Base-by-base conservation (phyloP, 495 filamentous ascomycete genomes). In the Pseudoneurospora amorphoporcata region DNA sequence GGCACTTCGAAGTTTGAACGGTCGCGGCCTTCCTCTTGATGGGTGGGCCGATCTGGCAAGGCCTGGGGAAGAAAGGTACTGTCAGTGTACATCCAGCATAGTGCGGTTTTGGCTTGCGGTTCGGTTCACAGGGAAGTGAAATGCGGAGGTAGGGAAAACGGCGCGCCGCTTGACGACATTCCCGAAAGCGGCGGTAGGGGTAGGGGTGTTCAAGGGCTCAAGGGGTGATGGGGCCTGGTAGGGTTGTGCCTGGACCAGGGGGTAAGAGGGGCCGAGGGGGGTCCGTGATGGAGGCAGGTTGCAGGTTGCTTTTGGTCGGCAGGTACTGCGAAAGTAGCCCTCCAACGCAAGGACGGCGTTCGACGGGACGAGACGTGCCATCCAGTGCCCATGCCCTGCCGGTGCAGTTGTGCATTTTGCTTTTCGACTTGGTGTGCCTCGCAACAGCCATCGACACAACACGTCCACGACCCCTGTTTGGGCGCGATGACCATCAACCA, bases 151-250 rank as follows among this genome's bases (percentile, higher is more conserved):
- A 70, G 73, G 53, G 70, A 76, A 75, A 76, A 77, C 75, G 75
- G 76, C 76, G 76, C 76, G 76, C 76, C 75, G 73, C 72, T 75
- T 72, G 75, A 75, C 76, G 78, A 81, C 78, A 77, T 78, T 76
- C 76, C 78, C 76, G 72, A 81, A 81, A 73, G 69, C 76, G 76
- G 43, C 43, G n/a, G 43, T 47, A 23, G 43, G 43, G n/a, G 43
- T 47, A 47, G 53, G 53, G 53, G 53, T 61, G 23, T 23, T 61
- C 47, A 32, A 61, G 19, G 45, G 19, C 19, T 29, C 47, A 61
- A 32, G 47, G 23, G 12, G 29, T 8, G 12, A 61, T 32, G 53
- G 53, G 23, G 12, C 53, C 53, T 4, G 29, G 69, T 43, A 70
- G 19, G 69, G 42, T 41, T 43, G 69, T 70, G 69, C 69, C 69